Conservation (phyloP, 371 early-diverging fungal genomes). For the Mucor sp. region DNA sequence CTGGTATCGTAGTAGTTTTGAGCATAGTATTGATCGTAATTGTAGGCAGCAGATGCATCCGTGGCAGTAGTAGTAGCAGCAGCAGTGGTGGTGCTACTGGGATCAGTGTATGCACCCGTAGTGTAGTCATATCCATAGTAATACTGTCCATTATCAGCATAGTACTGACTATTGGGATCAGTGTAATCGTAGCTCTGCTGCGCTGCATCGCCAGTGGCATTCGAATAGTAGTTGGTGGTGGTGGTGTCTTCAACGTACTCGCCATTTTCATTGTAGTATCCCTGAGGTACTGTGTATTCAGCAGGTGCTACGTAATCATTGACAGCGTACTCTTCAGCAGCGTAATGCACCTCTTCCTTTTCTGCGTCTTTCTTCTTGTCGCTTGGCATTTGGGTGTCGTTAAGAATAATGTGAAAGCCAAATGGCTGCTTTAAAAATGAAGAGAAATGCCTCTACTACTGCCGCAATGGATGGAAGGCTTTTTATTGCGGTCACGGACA, state of each 20-base stretch:
- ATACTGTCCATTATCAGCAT: constrained; percentile 21
- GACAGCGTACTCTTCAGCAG: constrained; percentile 20
- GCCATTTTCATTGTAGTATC: constrained; percentile 15
- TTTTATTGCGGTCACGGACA: constrained; percentile 3
- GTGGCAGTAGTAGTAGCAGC: constrained; percentile 10
- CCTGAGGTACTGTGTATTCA: constrained; percentile 10
- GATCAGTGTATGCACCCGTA: constrained; percentile 17
- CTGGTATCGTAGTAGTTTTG: constrained; percentile 16
- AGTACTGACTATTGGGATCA: constrained; percentile 18
- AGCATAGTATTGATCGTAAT: constrained; percentile 39
- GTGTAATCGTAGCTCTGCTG: constrained; percentile 10
- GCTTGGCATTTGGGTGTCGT: not conserved
- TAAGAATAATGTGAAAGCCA: not conserved
- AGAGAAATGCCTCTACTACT: not conserved
- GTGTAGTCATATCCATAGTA: constrained; percentile 40
- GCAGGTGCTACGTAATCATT: constrained; percentile 13
- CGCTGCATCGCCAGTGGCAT: not conserved
- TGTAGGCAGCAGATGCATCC: constrained; percentile 24
- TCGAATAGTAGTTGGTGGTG: not conserved
- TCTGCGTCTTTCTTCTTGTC: constrained; percentile 1
- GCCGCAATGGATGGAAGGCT: not conserved
- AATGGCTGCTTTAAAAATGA: not conserved
- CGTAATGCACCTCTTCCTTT: constrained; percentile 15
- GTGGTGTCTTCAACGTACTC: constrained; percentile 5
- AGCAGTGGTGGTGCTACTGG: not conserved